phyloP scores from a whole-genome alignment of 202 grass and related monocot genomes.

The Schoenoplectus tabernaemontani region DNA sequence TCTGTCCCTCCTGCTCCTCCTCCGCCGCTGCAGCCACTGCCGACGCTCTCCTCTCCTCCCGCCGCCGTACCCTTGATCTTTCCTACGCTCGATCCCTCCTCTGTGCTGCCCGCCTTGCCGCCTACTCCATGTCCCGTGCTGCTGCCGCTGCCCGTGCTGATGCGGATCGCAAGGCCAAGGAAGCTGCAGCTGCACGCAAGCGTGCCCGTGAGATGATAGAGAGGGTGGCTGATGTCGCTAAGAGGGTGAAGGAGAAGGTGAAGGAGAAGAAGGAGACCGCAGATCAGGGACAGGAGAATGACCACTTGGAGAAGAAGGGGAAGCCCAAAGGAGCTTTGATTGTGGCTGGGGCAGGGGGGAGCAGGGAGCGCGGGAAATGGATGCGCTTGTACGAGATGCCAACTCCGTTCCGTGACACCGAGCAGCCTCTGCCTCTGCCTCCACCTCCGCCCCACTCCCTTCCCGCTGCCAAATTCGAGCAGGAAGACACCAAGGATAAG shows the following conservation, averaged over 20 bases:
- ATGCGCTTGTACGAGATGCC: conserved; percentile 8
- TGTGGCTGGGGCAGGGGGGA: background rate
- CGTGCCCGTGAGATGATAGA: conserved; percentile 58
- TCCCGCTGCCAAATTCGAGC: background rate
- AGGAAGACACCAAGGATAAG: conserved; percentile 13
- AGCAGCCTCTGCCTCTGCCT: background rate
- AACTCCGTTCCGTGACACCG: background rate
- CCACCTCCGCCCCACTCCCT: background rate
- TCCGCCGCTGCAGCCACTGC: conserved; percentile 23
- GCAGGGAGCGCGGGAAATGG: background rate
- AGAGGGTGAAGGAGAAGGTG: conserved; percentile 21
- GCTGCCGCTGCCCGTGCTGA: conserved; percentile 36
- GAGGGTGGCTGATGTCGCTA: conserved; percentile 30
- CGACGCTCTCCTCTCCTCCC: conserved; percentile 18
- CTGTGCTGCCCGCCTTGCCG: conserved; percentile 44
- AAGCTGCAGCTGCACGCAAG: conserved; percentile 54
- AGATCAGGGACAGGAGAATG: background rate
- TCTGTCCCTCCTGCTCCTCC: conserved; percentile 52
- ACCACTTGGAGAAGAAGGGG: background rate
- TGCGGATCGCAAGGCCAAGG: conserved; percentile 45
- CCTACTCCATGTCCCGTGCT: conserved; percentile 45
- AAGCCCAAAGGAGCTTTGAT: background rate
- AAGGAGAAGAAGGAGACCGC: conserved; percentile 20
- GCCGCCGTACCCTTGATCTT: conserved; percentile 20
- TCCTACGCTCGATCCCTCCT: conserved; percentile 45